Percentiles rank a stretch among this genome's conserved stretches.
phyloP scores from a whole-genome alignment of 208 protist genomes.

The Naegleria fowleri region DNA sequence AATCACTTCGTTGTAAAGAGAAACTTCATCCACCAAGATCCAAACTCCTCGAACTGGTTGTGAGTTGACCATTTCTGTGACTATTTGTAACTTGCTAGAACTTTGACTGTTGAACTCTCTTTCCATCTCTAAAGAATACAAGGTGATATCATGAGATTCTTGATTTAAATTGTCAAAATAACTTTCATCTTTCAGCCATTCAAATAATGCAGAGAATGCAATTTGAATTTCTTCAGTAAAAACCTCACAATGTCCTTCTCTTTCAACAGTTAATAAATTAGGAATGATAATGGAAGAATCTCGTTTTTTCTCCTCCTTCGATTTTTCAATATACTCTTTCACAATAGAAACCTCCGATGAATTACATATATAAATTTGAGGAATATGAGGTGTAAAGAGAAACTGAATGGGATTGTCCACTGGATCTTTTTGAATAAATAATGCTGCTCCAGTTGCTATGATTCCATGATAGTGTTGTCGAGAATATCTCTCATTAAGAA shows the following conservation, averaged over 20 bases:
- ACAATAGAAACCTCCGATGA: background rate
- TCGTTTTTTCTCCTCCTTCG: background rate
- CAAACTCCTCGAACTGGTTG: background rate
- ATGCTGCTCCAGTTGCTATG: background rate
- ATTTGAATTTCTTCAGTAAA: background rate
- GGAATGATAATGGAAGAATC: background rate
- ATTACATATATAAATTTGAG: background rate
- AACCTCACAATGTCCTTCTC: background rate
- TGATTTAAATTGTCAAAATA: background rate
- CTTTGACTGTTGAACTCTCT: background rate
- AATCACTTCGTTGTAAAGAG: background rate
- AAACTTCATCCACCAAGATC: background rate
- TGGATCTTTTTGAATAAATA: slow-evolving; percentile 3
- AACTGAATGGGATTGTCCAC: background rate
- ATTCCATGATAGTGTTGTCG: background rate
- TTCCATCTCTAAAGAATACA: background rate
- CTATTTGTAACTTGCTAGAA: background rate
- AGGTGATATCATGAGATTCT: background rate
- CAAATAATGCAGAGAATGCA: background rate
- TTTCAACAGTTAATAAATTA: background rate
- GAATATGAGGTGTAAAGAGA: background rate
- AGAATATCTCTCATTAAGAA: background rate
- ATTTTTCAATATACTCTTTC: background rate
- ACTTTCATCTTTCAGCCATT: background rate
- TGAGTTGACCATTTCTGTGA: background rate